Evolutionary conservation across 192 early-diverging fungal genomes (phyloP).

Genomic region (Gigaspora rosea): DNA sequence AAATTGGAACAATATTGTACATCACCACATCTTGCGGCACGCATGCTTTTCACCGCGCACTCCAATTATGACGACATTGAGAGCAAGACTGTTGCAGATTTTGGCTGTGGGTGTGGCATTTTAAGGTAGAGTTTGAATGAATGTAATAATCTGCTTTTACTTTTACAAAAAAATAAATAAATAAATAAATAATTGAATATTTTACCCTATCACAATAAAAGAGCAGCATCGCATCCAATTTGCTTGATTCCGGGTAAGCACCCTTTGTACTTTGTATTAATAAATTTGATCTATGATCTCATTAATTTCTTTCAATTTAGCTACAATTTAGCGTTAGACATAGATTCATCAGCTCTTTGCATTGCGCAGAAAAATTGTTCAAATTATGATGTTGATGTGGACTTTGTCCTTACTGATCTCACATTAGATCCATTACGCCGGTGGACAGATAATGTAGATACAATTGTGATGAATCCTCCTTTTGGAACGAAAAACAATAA

Average conservation of each 20-base stretch:
- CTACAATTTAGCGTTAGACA: constrained; percentile 65
- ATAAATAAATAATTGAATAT: background rate
- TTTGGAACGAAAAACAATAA: constrained; percentile 78
- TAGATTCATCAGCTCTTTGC: constrained; percentile 70
- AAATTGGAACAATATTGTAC: constrained; percentile 81
- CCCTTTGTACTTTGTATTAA: background rate
- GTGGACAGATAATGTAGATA: constrained; percentile 63
- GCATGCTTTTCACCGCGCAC: constrained; percentile 78
- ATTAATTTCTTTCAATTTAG: constrained; percentile 28
- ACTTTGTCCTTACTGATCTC: constrained; percentile 63
- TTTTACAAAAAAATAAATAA: background rate
- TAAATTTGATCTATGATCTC: background rate
- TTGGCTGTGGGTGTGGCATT: constrained; percentile 80
- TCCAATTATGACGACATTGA: constrained; percentile 72
- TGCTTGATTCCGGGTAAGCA: constrained; percentile 55
- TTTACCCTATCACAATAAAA: background rate
- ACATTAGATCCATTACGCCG: constrained; percentile 35
- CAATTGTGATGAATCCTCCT: constrained; percentile 81
- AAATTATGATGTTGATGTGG: constrained; percentile 61
- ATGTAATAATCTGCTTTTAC: constrained; percentile 28
- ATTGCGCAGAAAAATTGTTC: constrained; percentile 71
- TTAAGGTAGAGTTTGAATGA: constrained; percentile 49
- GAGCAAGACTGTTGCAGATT: constrained; percentile 68
- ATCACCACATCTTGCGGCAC: constrained; percentile 70
- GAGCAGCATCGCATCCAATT: constrained; percentile 52